Evolutionary conservation across 768 basidiomycete species (phyloP), one percentile per base, ranked within the genome.

Genomic region (Amanita phalloides): DNA sequence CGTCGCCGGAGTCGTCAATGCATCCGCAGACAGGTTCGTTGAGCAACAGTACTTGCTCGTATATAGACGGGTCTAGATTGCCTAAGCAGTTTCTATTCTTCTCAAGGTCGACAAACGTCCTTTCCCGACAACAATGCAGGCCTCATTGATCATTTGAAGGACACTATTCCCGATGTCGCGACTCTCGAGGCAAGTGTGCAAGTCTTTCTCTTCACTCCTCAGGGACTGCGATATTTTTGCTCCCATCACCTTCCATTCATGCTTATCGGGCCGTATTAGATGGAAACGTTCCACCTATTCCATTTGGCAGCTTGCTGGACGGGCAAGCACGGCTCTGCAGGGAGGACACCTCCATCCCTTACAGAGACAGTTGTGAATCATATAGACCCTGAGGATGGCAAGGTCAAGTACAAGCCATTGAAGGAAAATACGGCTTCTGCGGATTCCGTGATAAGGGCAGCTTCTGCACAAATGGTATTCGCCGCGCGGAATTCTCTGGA

Each of bases 271-370:
- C 33, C 33, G 33, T n/a, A 32, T 33, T 53, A 90, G 89, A 91
- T 90, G 88, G 86, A 90, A 62, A 88, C 86, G 0, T 86, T 86
- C 63, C 88, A 88, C 67, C 66, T 90, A 45, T 79, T 82, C 59
- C 89, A 91, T 64, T 77, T 90, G 11, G 87, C 89, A 2, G 72
- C 75, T 20, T 82, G 80, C 58, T 89, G 86, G 85, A 68, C 62
- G 48, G 66, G 65, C 49, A 64, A 26, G 36, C 21, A 30, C 20
- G 10, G 35, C 0, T 35, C 33, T 2, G 20, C 11, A 2, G n/a
- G 43, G 14, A 33, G 13, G n/a, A 17, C 43, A 6, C 50, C 64
- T 43, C 68, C 76, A 25, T 77, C 79, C 17, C 67, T 75, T 51
- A 71, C 71, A 43, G 66, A 73, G 23, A 68, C 63, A 8, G 72